phyloP scores from a whole-genome alignment of 371 early-diverging fungal genomes.

The Ecytonucleospora hepatopenaei region DNA sequence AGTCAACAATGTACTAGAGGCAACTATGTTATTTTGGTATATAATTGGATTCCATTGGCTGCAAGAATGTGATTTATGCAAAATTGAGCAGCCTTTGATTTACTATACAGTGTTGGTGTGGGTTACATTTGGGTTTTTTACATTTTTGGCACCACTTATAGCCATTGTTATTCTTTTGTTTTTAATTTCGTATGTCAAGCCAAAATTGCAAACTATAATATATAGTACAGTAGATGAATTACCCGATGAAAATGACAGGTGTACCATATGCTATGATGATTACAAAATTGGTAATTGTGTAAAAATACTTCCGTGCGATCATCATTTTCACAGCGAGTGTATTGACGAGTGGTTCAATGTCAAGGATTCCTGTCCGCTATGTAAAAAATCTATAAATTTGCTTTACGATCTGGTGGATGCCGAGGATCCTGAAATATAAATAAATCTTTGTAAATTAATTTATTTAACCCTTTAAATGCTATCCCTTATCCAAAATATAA shows the following conservation, averaged over 20 bases:
- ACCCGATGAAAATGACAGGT: conserved; percentile 52
- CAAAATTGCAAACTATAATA: conserved; percentile 53
- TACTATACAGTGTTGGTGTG: conserved; percentile 54
- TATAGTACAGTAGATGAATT: conserved; percentile 48
- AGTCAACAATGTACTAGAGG: conserved; percentile 56
- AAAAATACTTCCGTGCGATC: conserved; percentile 57
- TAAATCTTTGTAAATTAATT: not conserved
- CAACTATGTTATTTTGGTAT: conserved; percentile 57
- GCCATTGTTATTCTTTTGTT: conserved; percentile 55
- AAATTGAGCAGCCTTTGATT: conserved; percentile 46
- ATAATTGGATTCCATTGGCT: conserved; percentile 58
- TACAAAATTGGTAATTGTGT: conserved; percentile 48
- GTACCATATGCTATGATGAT: conserved; percentile 57
- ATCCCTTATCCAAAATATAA: not conserved
- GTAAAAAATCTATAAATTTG: conserved; percentile 57
- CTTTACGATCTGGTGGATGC: conserved; percentile 56
- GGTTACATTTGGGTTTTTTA: conserved; percentile 50
- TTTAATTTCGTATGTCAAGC: conserved; percentile 51
- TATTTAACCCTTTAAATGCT: not conserved
- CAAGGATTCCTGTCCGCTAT: conserved; percentile 57
- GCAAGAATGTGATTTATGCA: conserved; percentile 54
- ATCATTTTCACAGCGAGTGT: conserved; percentile 57
- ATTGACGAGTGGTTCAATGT: conserved; percentile 58
- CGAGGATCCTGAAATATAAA: not conserved
- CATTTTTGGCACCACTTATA: conserved; percentile 54